Evolutionary conservation across 306 rosid species (phyloP).

Genomic region (Geum urbanum): DNA sequence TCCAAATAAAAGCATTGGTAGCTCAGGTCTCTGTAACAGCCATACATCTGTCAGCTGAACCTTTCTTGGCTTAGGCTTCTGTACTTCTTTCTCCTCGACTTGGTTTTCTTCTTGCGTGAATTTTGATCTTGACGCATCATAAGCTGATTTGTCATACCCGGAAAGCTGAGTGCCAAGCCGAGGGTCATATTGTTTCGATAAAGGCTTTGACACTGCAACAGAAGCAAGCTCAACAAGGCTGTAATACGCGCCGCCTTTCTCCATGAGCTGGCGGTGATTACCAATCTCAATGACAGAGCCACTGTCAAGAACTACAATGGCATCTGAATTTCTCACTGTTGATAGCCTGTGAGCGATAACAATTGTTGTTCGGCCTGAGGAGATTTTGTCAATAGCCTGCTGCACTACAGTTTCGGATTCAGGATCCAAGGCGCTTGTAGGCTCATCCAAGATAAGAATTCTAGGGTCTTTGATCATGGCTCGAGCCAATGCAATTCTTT

Average conservation of each 20-base stretch:
- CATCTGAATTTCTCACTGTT: conserved; percentile 61
- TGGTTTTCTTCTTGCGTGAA: conserved; percentile 27
- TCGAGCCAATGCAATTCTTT: conserved; percentile 80
- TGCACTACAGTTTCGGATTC: conserved; percentile 75
- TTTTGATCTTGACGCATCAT: conserved; percentile 37
- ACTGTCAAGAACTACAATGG: conserved; percentile 68
- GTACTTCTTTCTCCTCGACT: conserved; percentile 35
- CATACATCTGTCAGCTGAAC: conserved; percentile 53
- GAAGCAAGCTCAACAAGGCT: conserved; percentile 78
- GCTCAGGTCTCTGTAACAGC: conserved; percentile 70
- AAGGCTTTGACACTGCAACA: conserved; percentile 41
- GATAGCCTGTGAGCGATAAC: conserved; percentile 88
- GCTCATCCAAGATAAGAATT: conserved; percentile 80
- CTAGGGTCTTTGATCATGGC: conserved; percentile 83
- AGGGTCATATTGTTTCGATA: conserved; percentile 21
- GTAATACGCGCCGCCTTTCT: conserved; percentile 57
- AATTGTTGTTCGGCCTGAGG: conserved; percentile 64
- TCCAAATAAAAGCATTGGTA: conserved; percentile 48
- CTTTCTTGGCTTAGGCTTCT: conserved; percentile 30
- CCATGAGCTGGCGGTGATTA: conserved; percentile 69
- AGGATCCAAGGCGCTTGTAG: conserved; percentile 90
- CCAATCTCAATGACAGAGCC: conserved; percentile 77
- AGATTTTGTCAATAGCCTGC: conserved; percentile 77
- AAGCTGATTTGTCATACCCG: conserved; percentile 27
- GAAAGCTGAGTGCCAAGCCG: conserved; percentile 30